Evolutionary conservation across 2,329 filamentous ascomycete species (phyloP), one percentile per base, ranked within the genome.

Genomic region (Sclerotinia spermophila): DNA sequence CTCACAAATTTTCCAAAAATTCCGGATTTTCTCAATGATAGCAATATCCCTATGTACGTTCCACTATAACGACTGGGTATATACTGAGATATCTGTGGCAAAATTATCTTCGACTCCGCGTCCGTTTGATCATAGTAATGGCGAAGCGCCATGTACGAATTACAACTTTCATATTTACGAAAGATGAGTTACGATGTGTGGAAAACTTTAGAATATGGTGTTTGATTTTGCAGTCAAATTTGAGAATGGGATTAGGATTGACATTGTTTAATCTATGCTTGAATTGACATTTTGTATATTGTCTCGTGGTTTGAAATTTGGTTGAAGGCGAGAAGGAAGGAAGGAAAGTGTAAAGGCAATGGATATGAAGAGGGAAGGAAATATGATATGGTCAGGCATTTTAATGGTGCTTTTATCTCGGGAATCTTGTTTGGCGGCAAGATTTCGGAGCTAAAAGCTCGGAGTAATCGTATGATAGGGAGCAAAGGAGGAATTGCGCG

Each of bases 221-320:
- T n/a, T n/a, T n/a, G n/a, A n/a, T n/a, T n/a, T n/a, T n/a, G n/a
- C n/a, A n/a, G n/a, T n/a, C n/a, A n/a, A n/a, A n/a, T 55, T 2
- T 35, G 30, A 3, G 30, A 5, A 35, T n/a, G 21, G 0, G 33
- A 53, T 53, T 15, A 7, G 48, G 48, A 35, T 6, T 24, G 24
- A 13, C 24, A 13, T 48, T 1, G 24, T n/a, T n/a, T n/a, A n/a
- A 48, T 48, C 0, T 13, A 24, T 56, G 15, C 4, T 19, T 33
- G 51, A 8, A 21, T 30, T 55, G 15, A 19, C 8, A 21, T 10
- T 15, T 11, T 24, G 11, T 8, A 21, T 35, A n/a, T 56, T 27
- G 17, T 13, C 8, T 3, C 5, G 2, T 1, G 2, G 30, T 35
- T 10, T 33, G 17, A 10, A 0, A 30, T 21, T 11, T 19, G 1